Percentiles rank a stretch among this genome's conserved stretches.
These are phyloP conservation scores for Aspergillus indologenus DNA, from an alignment of 495 filamentous ascomycete species.

Conservation along the genomic window DNA sequence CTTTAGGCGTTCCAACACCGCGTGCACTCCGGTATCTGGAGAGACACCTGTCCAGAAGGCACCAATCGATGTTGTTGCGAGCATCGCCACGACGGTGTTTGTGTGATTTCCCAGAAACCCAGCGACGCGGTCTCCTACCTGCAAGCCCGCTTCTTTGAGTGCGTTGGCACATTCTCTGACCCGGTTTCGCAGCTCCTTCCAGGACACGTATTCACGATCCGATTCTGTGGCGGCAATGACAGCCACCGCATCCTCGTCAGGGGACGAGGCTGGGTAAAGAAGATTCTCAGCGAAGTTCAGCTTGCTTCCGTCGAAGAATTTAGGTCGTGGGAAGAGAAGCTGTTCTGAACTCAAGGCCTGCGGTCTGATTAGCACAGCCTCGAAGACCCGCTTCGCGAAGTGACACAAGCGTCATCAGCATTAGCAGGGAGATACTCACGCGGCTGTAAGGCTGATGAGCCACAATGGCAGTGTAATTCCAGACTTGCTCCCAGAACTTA, in stretches of 20 bases:
- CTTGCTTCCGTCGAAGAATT: conserved; percentile 73
- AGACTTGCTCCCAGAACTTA: conserved; percentile 81
- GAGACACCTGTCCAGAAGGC: conserved; percentile 91
- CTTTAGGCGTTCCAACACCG: conserved; percentile 74
- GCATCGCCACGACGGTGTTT: conserved; percentile 81
- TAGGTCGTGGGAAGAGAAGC: conserved; percentile 78
- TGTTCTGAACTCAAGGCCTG: conserved; percentile 67
- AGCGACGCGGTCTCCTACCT: conserved; percentile 70
- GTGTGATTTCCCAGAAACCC: conserved; percentile 86
- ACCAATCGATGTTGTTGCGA: conserved; percentile 74
- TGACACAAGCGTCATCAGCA: background rate
- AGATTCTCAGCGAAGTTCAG: conserved; percentile 94
- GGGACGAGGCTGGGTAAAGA: conserved; percentile 64
- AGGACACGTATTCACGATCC: conserved; percentile 65
- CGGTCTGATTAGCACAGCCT: conserved; percentile 5
- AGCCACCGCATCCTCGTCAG: conserved; percentile 56
- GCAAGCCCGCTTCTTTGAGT: conserved; percentile 59
- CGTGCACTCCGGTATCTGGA: conserved; percentile 75
- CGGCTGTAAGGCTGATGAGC: conserved; percentile 60
- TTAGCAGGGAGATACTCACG: conserved; percentile 38
- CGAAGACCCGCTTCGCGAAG: background rate
- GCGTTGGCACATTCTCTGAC: conserved; percentile 71
- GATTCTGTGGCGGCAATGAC: conserved; percentile 74
- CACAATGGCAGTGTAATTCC: conserved; percentile 73
- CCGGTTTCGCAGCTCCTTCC: conserved; percentile 74